Base-by-base conservation (phyloP, 805 yeast species). In the Ogataea methanolica region DNA sequence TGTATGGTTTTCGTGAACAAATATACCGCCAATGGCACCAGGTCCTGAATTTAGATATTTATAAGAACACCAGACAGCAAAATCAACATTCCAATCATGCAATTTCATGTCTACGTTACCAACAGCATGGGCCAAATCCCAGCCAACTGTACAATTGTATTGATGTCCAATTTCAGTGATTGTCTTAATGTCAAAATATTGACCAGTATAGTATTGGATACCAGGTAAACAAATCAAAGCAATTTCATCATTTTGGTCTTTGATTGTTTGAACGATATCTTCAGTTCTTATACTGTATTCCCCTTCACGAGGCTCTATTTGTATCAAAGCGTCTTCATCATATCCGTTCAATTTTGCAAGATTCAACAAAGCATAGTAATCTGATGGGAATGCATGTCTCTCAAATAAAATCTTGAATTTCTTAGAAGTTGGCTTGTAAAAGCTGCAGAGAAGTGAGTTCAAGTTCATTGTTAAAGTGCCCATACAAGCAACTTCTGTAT, bases 61-160 rank as follows among this genome's bases (percentile, higher is more conserved):
- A 72, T 91, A 91, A 5, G 95, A 82, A 64, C 98, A 91, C 90
- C 96, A 91, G 17, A 80, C 88, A 1, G 97, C 98, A 70, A 91
- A 90, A 66, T 91, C 98, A 5, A 88, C 94, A 47, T 76, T 70
- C 96, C 97, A 91, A 42, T 87, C 88, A 62, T 91, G 97, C 44
- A 91, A 68, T 42, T 75, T 57, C 44, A 92, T 66, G 7, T 80
- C 82, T 2, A 88, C 91, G 63, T 92, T 92, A 2, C 97, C 98
- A 2, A 75, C 92, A 1, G 95, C 96, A 63, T 91, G 98, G 1
- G 98, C 98, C 55, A 91, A 72, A 65, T 91, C 98, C 97, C 97
- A 91, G 1, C 97, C 97, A 29, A 83, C 86, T 1, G 77, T 69
- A 34, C 86, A 74, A 23, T 68, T 77, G 48, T 58, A 61, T 19